Evolutionary conservation across 2,329 filamentous ascomycete genomes (phyloP).

Genomic region (Lecanicillium sp.): DNA sequence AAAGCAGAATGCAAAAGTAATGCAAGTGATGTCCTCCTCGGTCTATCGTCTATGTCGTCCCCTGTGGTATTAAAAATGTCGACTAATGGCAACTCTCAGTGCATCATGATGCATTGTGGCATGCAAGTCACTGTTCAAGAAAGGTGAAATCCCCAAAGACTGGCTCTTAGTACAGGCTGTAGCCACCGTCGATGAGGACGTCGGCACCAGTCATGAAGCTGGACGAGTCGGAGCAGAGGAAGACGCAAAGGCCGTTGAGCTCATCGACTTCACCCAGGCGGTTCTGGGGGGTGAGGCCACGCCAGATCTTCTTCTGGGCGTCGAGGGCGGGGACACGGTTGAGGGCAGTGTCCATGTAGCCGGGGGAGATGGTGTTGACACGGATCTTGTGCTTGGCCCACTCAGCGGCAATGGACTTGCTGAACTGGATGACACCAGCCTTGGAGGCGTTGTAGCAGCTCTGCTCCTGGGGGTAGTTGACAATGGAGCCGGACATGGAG

Average conservation of each 20-base stretch:
- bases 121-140: too few relatives aligned
- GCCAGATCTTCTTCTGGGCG: constrained; percentile 78
- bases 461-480: constrained; percentile 83
- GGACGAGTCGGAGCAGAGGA: constrained; percentile 65
- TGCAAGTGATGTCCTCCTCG: constrained; percentile 1
- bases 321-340: constrained; percentile 73
- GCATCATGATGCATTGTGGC: too few relatives aligned
- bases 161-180: constrained; percentile 49
- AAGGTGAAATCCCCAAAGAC: too few relatives aligned
- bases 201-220: constrained; percentile 63
- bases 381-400: constrained; percentile 77
- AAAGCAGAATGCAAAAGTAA: constrained; percentile 3
- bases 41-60: too few relatives aligned
- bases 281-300: constrained; percentile 63
- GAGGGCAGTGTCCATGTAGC: constrained; percentile 79
- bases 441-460: constrained; percentile 79
- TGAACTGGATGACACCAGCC: constrained; percentile 70
- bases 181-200: constrained; percentile 63
- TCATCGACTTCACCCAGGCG: constrained; percentile 67
- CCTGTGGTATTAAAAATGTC: too few relatives aligned
- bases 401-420: constrained; percentile 74
- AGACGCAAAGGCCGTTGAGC: constrained; percentile 70
- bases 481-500: constrained; percentile 75
- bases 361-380: constrained; percentile 77
- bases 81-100: too few relatives aligned